phyloP scores from a whole-genome alignment of 2,329 filamentous ascomycete species.

The Hyphodiscus sp. region DNA sequence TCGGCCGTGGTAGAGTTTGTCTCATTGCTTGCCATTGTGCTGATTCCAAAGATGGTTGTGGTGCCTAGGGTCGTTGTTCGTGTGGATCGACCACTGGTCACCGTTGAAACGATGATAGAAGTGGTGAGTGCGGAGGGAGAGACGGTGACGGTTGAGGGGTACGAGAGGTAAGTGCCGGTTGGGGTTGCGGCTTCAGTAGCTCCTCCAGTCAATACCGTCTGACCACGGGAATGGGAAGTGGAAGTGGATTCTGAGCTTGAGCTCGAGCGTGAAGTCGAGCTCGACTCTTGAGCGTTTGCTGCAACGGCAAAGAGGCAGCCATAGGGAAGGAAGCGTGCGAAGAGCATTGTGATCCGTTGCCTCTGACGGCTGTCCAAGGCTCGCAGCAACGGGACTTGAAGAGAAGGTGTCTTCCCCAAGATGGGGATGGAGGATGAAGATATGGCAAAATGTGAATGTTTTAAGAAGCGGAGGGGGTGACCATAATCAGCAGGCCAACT shows the following conservation, averaged over 20 bases:
- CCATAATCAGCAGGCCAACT: too few species aligned
- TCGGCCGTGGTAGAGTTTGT: conserved; percentile 24
- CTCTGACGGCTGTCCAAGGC: not conserved
- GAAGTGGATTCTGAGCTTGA: too few species aligned
- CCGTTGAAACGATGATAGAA: conserved; percentile 19
- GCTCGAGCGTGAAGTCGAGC: conserved; percentile 4
- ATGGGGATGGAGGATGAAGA: too few species aligned
- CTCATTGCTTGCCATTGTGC: conserved; percentile 15
- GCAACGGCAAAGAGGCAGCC: conserved; percentile 29
- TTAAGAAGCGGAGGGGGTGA: too few species aligned
- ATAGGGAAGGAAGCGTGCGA: conserved; percentile 14
- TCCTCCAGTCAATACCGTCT: conserved; percentile 12
- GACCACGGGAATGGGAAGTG: not conserved
- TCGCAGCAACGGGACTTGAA: too few species aligned
- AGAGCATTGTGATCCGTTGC: conserved; percentile 19
- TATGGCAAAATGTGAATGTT: too few species aligned
- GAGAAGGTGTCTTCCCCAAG: not conserved
- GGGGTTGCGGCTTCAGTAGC: conserved; percentile 26
- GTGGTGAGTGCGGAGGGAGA: conserved; percentile 22
- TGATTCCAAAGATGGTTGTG: conserved; percentile 23
- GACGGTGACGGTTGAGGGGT: conserved; percentile 30
- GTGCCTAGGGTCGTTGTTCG: conserved; percentile 22
- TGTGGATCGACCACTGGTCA: conserved; percentile 19
- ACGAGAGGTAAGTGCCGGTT: conserved; percentile 34
- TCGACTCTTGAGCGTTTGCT: conserved; percentile 15